A percentile compares a stretch with the other conserved stretches of the same genome.
Evolutionary conservation across 2,329 filamentous ascomycete genomes (phyloP).

Genomic region (Botrytis cinerea): DNA sequence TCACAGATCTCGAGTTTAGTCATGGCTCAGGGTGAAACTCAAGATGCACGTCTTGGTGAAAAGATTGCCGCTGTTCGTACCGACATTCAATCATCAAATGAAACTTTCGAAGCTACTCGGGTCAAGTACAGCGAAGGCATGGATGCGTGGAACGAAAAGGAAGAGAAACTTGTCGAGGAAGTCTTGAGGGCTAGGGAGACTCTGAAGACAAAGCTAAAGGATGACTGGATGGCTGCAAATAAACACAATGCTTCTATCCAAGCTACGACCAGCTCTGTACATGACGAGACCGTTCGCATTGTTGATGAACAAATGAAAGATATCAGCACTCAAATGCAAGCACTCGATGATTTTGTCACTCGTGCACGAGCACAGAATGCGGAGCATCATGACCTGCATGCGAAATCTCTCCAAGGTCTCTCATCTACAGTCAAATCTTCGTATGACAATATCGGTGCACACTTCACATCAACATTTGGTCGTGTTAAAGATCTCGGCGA

Average conservation of each 20-base stretch:
- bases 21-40: constrained; percentile 69
- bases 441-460: constrained; percentile 68
- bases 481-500: constrained; percentile 68
- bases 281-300: constrained; percentile 85
- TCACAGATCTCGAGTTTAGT: constrained; percentile 77
- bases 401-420: constrained; percentile 64
- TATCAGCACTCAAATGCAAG: constrained; percentile 84
- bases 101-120: constrained; percentile 65
- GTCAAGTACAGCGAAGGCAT: constrained; percentile 69
- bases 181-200: constrained; percentile 73
- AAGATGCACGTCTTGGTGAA: constrained; percentile 69
- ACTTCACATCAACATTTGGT: constrained; percentile 68
- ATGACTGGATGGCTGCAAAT: constrained; percentile 80
- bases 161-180: constrained; percentile 68
- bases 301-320: constrained; percentile 88
- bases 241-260: constrained; percentile 83
- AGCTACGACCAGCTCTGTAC: constrained; percentile 79
- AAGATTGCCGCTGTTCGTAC: constrained; percentile 64
- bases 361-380: constrained; percentile 80
- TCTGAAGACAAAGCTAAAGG: constrained; percentile 79
- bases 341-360: constrained; percentile 86
- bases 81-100: constrained; percentile 64
- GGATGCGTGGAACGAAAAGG: constrained; percentile 71
- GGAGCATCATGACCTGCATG: constrained; percentile 70
- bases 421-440: constrained; percentile 70